Evolutionary conservation across 441 rosid genomes (phyloP).

Genomic region (Populus trichocarpa): DNA sequence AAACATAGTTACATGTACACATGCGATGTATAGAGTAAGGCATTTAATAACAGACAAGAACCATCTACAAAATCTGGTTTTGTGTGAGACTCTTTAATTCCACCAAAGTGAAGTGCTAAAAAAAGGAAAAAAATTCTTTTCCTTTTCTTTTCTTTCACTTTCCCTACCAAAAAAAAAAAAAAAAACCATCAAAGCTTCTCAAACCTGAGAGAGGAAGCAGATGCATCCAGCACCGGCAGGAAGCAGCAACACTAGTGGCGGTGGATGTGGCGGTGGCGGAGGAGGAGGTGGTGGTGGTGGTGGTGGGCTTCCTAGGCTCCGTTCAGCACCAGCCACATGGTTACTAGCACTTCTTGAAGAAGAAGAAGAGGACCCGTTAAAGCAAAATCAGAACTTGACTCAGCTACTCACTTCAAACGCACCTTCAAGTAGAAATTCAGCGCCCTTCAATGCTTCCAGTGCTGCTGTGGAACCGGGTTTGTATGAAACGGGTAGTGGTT

Average conservation of each 20-base stretch:
- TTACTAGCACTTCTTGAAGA: conserved; percentile 69
- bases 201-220: conserved; percentile 24
- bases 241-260: conserved; percentile 29
- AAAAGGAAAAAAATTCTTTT: neutral
- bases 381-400: conserved; percentile 52
- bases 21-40: neutral
- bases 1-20: neutral
- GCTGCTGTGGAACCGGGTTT: conserved; percentile 21
- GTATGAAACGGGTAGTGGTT: conserved; percentile 34
- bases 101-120: neutral
- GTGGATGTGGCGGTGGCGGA: conserved; percentile 36
- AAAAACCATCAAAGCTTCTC: conserved; percentile 12
- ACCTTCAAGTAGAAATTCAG: conserved; percentile 21
- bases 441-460: conserved; percentile 2
- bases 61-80: neutral
- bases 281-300: conserved; percentile 46
- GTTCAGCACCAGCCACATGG: conserved; percentile 85
- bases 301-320: conserved; percentile 55
- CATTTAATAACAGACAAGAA: neutral
- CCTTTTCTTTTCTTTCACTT: neutral
- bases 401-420: conserved; percentile 38
- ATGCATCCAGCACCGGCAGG: conserved; percentile 54
- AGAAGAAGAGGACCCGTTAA: conserved; percentile 45
- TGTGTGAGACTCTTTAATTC: neutral
- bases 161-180: conserved; percentile 2